Percentiles rank a stretch among this genome's conserved stretches.
These are phyloP conservation scores for Cyberlindnera nakhonratchasimensis DNA, from an alignment of 805 yeast species.

Conservation along the genomic window DNA sequence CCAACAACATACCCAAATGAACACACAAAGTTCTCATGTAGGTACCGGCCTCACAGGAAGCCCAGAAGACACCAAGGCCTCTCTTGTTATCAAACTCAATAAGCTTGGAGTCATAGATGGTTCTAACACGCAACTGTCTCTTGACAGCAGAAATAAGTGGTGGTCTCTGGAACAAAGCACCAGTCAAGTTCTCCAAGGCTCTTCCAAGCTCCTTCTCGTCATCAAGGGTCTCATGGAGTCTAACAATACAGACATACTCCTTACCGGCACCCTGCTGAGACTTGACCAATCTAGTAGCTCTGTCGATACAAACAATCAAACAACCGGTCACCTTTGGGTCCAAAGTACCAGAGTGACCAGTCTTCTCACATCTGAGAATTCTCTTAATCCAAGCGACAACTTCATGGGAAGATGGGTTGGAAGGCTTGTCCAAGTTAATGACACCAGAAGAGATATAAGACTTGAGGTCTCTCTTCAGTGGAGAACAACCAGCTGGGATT, in stretches of 20 bases:
- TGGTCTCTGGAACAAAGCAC: constrained; percentile 99
- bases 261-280: constrained; percentile 99
- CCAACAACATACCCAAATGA: constrained; percentile 95
- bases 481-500: constrained; percentile 92
- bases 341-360: constrained; percentile 98
- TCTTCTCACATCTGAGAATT: constrained; percentile 91
- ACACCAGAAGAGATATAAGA: constrained; percentile 92
- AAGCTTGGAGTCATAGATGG: constrained; percentile 92
- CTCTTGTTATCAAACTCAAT: constrained; percentile 96
- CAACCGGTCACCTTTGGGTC: constrained; percentile 99
- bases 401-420: constrained; percentile 98
- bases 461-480: constrained; percentile 89
- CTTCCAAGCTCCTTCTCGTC: constrained; percentile 88
- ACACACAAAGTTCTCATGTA: constrained; percentile 99
- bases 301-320: constrained; percentile 94
- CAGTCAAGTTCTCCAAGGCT: constrained; percentile 89
- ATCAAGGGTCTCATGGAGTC: constrained; percentile 89
- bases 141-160: constrained; percentile 98
- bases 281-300: constrained; percentile 96
- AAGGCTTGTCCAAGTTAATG: constrained; percentile 95
- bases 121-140: constrained; percentile 97
- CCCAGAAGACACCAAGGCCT: constrained; percentile 98
- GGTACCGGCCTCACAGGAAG: constrained; percentile 99
- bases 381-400: constrained; percentile 99
- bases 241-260: constrained; percentile 96